Evolutionary conservation across 2,329 filamentous ascomycete genomes (phyloP).

Genomic region (Fusarium nematophilum): DNA sequence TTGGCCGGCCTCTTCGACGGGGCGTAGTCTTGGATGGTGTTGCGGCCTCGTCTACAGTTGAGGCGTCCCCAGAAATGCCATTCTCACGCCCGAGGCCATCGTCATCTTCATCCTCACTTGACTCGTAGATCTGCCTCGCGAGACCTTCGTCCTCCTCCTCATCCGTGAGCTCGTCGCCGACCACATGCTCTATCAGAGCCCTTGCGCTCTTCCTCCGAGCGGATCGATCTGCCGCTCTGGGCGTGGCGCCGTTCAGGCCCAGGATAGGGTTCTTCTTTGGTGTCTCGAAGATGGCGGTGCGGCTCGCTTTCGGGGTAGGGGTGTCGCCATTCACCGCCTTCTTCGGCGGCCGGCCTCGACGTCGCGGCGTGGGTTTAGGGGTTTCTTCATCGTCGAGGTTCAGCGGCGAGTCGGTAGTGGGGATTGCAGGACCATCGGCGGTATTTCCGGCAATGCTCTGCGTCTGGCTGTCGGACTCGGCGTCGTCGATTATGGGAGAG

Average conservation of each 20-base stretch:
- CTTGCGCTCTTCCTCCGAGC: constrained; percentile 87
- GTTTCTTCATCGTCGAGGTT: constrained; percentile 39
- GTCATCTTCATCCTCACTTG: constrained; percentile 63
- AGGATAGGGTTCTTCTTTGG: constrained; percentile 50
- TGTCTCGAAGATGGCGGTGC: constrained; percentile 51
- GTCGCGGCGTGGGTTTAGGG: constrained; percentile 49
- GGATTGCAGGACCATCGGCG: constrained; percentile 7
- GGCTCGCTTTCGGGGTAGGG: constrained; percentile 52
- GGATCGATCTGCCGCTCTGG: constrained; percentile 83
- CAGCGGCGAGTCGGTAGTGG: constrained; percentile 25
- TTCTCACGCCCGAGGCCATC: constrained; percentile 44
- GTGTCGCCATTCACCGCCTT: constrained; percentile 45
- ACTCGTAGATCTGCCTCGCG: constrained; percentile 74
- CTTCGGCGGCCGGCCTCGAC: constrained; percentile 52
- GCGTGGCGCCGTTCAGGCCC: constrained; percentile 61
- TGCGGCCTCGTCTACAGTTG: constrained; percentile 50
- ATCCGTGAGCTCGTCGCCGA: constrained; percentile 72
- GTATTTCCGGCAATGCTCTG: constrained; percentile 34
- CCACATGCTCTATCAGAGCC: constrained; percentile 77
- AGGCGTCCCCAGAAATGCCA: constrained; percentile 30
- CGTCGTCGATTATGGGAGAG: constrained; percentile 12
- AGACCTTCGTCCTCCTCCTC: constrained; percentile 79
- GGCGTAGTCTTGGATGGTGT: constrained; percentile 59
- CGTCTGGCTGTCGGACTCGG: constrained; percentile 28
- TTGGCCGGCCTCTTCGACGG: constrained; percentile 41